Conservation (phyloP, 331 rosid species). For the Pyrus hybrid region DNA sequence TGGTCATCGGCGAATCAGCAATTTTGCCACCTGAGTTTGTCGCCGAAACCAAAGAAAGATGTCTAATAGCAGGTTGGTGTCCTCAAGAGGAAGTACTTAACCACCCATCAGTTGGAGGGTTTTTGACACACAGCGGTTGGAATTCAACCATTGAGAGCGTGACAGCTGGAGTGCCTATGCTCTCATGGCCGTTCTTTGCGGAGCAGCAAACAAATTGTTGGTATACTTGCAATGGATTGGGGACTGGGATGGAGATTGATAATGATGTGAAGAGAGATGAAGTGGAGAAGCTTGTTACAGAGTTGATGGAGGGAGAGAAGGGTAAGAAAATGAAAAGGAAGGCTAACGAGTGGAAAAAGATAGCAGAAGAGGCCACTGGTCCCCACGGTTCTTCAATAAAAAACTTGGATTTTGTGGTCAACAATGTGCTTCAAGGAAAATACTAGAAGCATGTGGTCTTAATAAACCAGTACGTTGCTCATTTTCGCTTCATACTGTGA, state of each 20-base stretch:
- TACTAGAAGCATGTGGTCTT: too few species aligned
- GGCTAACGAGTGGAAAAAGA: not conserved
- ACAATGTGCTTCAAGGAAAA: not conserved
- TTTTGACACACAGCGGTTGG: slow-evolving; percentile 7
- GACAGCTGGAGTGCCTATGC: not conserved
- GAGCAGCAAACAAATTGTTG: not conserved
- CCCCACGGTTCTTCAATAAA: not conserved
- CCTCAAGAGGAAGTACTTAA: too few species aligned
- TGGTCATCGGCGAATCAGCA: not conserved
- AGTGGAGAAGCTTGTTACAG: not conserved
- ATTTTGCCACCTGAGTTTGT: not conserved
- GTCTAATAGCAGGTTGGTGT: too few species aligned
- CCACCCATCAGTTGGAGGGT: too few species aligned
- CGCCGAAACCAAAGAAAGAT: not conserved
- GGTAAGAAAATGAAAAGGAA: not conserved
- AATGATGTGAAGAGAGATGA: not conserved
- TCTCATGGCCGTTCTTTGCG: not conserved
- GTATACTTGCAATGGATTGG: not conserved
- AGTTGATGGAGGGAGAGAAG: not conserved
- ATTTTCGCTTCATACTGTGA: too few species aligned
- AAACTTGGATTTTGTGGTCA: not conserved
- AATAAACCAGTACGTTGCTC: too few species aligned
- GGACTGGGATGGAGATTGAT: not conserved
- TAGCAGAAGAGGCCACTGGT: not conserved
- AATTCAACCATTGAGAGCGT: not conserved